phyloP scores from a whole-genome alignment of 306 rosid species.

The Cicer judaicum region DNA sequence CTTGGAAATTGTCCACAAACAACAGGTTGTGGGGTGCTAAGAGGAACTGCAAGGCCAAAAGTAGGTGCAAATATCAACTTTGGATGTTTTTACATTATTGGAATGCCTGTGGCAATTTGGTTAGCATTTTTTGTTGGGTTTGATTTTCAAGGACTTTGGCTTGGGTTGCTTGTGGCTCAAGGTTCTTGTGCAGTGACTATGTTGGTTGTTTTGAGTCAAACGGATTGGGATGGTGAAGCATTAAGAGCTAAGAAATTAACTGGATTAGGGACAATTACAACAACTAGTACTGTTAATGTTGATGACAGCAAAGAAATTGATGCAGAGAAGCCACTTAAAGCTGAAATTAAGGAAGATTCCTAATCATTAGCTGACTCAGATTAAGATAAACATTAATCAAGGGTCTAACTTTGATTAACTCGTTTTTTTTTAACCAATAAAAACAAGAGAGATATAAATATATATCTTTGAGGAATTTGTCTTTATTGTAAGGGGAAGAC shows the following conservation, averaged over 20 bases:
- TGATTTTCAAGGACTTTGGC: constrained; percentile 85
- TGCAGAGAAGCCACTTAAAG: constrained; percentile 42
- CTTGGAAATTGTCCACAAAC: constrained; percentile 96
- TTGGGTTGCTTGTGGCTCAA: constrained; percentile 86
- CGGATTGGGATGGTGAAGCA: constrained; percentile 78
- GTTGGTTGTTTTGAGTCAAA: constrained; percentile 70
- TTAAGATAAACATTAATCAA: constrained; percentile 43
- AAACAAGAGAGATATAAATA: neutral
- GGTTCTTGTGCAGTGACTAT: constrained; percentile 79
- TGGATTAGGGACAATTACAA: constrained; percentile 34
- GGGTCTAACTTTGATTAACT: constrained; percentile 55
- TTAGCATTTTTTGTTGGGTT: constrained; percentile 63
- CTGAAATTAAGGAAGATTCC: constrained; percentile 59
- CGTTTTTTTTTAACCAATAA: constrained; percentile 27
- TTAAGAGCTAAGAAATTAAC: constrained; percentile 69
- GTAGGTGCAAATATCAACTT: constrained; percentile 81
- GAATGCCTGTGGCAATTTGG: constrained; percentile 86
- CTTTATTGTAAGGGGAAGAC: constrained; percentile 50
- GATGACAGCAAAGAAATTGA: constrained; percentile 50
- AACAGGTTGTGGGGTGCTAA: constrained; percentile 90
- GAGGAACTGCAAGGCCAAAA: constrained; percentile 92
- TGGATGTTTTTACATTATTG: constrained; percentile 87
- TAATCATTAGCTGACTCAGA: constrained; percentile 44
- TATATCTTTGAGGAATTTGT: constrained; percentile 33
- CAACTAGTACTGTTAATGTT: constrained; percentile 24